Conservation (phyloP, 1,284 basidiomycete species). For the Moesziomyces aphidis region DNA sequence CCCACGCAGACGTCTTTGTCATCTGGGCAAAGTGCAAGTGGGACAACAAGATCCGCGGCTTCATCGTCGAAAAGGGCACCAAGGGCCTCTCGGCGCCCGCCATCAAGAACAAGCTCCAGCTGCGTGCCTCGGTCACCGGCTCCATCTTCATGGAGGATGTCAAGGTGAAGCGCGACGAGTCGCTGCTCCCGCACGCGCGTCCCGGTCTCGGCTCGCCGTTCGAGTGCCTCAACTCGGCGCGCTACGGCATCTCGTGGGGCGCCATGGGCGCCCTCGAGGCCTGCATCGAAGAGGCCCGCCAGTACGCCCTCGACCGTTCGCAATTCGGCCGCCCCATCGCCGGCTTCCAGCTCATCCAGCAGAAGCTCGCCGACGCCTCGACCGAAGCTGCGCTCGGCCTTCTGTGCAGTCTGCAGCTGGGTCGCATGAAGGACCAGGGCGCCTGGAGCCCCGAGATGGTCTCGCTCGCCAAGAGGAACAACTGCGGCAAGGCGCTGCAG, state of each 20-base stretch:
- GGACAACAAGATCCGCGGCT: constrained; percentile 91
- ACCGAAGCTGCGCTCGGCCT: constrained; percentile 87
- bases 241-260: constrained; percentile 65
- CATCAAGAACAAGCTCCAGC: constrained; percentile 92
- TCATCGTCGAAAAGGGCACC: constrained; percentile 89
- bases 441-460: constrained; percentile 84
- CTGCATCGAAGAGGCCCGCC: constrained; percentile 81
- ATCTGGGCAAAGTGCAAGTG: constrained; percentile 96
- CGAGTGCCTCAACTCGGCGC: constrained; percentile 62
- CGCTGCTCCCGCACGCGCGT: constrained; percentile 53
- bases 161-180: constrained; percentile 50
- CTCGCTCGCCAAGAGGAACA: constrained; percentile 93
- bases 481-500: constrained; percentile 84
- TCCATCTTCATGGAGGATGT: constrained; percentile 82
- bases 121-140: constrained; percentile 90
- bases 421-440: constrained; percentile 86
- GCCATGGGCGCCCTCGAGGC: constrained; percentile 79
- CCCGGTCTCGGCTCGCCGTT: constrained; percentile 63
- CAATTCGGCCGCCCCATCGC: constrained; percentile 92
- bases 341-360: constrained; percentile 91
- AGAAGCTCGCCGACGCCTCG: constrained; percentile 93
- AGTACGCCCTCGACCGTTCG: constrained; percentile 84
- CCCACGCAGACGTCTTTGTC: constrained; percentile 80
- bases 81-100: constrained; percentile 86
- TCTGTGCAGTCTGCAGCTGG: constrained; percentile 78